Evolutionary conservation across 2,329 filamentous ascomycete species (phyloP).

Genomic region (Neopestalotiopsis sp.): DNA sequence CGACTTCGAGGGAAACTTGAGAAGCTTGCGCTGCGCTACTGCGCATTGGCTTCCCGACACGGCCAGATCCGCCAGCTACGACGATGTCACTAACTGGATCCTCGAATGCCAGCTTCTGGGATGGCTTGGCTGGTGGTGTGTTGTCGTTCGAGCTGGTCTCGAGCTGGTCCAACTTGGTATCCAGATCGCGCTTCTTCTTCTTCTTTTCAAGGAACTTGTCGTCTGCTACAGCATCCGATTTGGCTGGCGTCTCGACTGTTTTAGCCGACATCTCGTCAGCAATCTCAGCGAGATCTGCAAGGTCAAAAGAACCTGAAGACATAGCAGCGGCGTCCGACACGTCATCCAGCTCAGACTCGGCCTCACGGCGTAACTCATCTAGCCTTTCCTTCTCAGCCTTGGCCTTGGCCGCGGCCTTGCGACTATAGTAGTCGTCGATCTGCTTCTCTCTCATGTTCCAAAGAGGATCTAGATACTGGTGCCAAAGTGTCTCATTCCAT

Average conservation of each 20-base stretch:
- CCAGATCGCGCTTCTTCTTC: slow-evolving; percentile 14
- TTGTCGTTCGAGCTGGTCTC: slow-evolving; percentile 22
- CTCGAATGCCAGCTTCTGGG: slow-evolving; percentile 19
- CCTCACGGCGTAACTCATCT: slow-evolving; percentile 19
- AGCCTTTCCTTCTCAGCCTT: slow-evolving; percentile 25
- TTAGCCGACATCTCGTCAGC: slow-evolving; percentile 1
- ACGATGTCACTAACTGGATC: slow-evolving; percentile 21
- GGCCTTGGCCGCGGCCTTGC: slow-evolving; percentile 42
- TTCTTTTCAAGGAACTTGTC: slow-evolving; percentile 1
- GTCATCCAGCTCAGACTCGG: slow-evolving; percentile 12
- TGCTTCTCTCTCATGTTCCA: slow-evolving; percentile 47
- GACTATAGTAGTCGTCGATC: slow-evolving; percentile 46
- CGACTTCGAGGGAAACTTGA: slow-evolving; percentile 33
- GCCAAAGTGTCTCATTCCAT: slow-evolving; percentile 59
- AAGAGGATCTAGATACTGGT: slow-evolving; percentile 52
- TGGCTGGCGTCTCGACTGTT: neutral
- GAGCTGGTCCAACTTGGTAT: neutral
- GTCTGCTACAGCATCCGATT: neutral
- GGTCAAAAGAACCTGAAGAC: neutral
- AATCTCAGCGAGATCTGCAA: neutral
- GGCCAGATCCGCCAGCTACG: slow-evolving; percentile 13
- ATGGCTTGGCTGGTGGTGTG: slow-evolving; percentile 21
- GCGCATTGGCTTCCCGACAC: slow-evolving; percentile 16
- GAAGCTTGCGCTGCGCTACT: slow-evolving; percentile 32
- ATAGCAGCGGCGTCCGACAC: neutral